Conservation (phyloP, 2,329 filamentous ascomycete genomes). For the Penicillium sp. region DNA sequence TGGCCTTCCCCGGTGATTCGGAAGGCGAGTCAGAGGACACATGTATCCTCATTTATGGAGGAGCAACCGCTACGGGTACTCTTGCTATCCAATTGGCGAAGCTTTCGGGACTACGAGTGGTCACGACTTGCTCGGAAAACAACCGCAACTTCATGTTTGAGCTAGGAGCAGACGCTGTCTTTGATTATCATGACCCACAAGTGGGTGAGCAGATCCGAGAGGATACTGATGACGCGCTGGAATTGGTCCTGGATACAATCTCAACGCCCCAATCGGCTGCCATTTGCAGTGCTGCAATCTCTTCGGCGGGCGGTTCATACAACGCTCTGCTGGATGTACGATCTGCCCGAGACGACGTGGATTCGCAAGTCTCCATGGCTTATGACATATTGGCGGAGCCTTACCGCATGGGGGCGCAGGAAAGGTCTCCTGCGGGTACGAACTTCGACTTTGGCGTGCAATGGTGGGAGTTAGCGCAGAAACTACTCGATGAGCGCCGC, state of each 20-base stretch:
- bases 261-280: conserved; percentile 19
- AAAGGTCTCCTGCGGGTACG: conserved; percentile 5
- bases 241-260: conserved; percentile 23
- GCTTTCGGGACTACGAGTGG: conserved; percentile 25
- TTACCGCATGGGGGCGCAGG: conserved; percentile 15
- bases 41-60: conserved; percentile 34
- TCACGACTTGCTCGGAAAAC: conserved; percentile 24
- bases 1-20: conserved; percentile 24
- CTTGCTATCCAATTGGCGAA: conserved; percentile 42
- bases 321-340: conserved; percentile 18
- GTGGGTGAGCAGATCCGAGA: conserved; percentile 29
- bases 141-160: conserved; percentile 19
- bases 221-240: conserved; percentile 19
- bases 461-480: conserved; percentile 15
- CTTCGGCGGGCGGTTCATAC: conserved; percentile 19
- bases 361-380: conserved; percentile 21
- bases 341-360: conserved; percentile 19
- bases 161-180: conserved; percentile 33
- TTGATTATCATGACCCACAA: conserved; percentile 32
- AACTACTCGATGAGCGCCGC: conserved; percentile 14
- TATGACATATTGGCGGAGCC: conserved; percentile 21
- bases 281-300: conserved; percentile 21
- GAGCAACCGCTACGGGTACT: conserved; percentile 37
- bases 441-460: conserved; percentile 17
- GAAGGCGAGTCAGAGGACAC: neutral